Base-by-base conservation (phyloP, 805 yeast species). In the Kazachstania psychrophila region DNA sequence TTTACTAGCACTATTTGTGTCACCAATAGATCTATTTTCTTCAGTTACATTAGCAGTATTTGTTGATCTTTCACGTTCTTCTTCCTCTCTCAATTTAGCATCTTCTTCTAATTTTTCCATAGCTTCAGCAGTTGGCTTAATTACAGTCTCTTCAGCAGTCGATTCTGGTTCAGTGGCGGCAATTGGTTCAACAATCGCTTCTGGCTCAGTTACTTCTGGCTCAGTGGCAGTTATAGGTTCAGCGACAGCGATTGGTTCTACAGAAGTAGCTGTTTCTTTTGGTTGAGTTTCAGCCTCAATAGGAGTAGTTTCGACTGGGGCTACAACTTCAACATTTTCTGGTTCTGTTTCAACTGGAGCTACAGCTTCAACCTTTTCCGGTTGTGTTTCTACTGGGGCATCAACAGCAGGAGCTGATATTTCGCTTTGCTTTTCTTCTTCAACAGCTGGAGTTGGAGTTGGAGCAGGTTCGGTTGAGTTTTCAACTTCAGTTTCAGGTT, bases 51-150 rank as follows among this genome's bases (percentile, higher is more conserved):
- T 14, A 7, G 23, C 18, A 17, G 23, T 16, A 7, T 15, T 32
- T 13, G 31, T 36, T 19, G 32, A 38, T 42, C 37, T 47, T 36
- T 54, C 58, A 23, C 38, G 42, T 38, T 51, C 54, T 35, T 56
- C 62, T 20, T 62, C 66, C 44, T 61, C 62, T 23, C 66, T 62
- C 34, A 60, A 47, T 40, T 55, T 58, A 22, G 64, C 64, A 37
- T 64, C 67, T 44, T 65, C 69, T 40, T 62, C 61, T 24, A 64
- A 44, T 30, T 56, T 57, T 52, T 65, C 65, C 31, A 62, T 58
- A 6, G 59, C 62, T 40, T 56, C 62, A 16, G 62, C 65, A 10
- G 60, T 49, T 20, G 64, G 60, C 33, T 61, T 56, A 8, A 52
- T 50, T 3, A 55, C 54, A 9, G 54, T 51, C 24, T 39, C 45